Base-by-base conservation (phyloP, 495 filamentous ascomycete species). In the Lasiosphaeria ovina region DNA sequence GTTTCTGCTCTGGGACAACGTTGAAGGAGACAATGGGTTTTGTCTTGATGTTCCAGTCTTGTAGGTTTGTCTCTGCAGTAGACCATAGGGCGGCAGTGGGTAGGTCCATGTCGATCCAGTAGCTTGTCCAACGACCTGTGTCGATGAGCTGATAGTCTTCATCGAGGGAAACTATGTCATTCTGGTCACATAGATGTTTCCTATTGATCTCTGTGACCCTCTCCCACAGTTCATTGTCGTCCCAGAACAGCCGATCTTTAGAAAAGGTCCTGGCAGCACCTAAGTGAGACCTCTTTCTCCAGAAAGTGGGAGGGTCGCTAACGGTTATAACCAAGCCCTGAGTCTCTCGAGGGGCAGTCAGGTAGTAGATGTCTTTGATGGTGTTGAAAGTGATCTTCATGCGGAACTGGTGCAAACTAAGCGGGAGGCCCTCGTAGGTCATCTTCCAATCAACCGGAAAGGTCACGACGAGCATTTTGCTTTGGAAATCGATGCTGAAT, bases 41-140 rank as follows among this genome's bases (percentile, higher is more conserved):
- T 78, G 75, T 58, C 59, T 64, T 55, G 36, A 97, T 77, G 54
- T 97, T 97, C 72, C 89, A 89, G 67, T 96, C 92, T 3, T 69
- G 72, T 5, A 97, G 69, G 12, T 86, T 83, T 0, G 76, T 65
- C 12, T 76, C 72, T 47, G 91, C 75, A 1, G 66, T 34, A 6
- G 64, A 45, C 67, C 83, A 86, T 2, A 64, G 55, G 4, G 58
- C 12, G 0, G 60, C 47, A 12, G 63, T 60, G 6, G 70, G 60
- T 24, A 67, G 58, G 6, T 72, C 55, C 55, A 92, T 80, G 1
- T 72, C 67, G 14, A 91, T 69, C 49, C 79, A 75, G 65, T 89
- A 90, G 4, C 85, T 86, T 14, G 83, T 89, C 89, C 89, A 92
- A 35, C 84, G 80, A 33, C 92, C 93, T 55, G 95, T 84, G 73